These are phyloP conservation scores for Drechslerella coelobrocha DNA, from an alignment of 2,329 filamentous ascomycete genomes.

Conservation along the genomic window DNA sequence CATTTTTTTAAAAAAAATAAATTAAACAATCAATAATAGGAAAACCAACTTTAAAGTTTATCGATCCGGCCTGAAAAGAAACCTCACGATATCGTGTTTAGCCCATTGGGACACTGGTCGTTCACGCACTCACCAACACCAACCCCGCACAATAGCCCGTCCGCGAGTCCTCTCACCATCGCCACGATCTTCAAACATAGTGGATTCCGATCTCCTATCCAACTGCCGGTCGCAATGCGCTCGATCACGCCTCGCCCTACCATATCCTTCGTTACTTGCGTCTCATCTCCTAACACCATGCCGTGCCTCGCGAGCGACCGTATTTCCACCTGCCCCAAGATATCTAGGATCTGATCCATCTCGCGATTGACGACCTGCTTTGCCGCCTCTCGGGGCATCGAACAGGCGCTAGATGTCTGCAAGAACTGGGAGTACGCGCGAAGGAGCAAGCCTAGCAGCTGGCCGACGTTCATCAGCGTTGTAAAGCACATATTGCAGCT, in stretches of 20 bases:
- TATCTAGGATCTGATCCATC: conserved; percentile 50
- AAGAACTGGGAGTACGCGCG: conserved; percentile 45
- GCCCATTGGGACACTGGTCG: conserved; percentile 35
- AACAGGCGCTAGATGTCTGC: conserved; percentile 25
- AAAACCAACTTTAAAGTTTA: background rate
- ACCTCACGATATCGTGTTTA: conserved; percentile 34
- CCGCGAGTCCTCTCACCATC: conserved; percentile 42
- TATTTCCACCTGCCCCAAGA: conserved; percentile 45
- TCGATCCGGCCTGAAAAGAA: background rate
- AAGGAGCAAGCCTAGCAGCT: conserved; percentile 33
- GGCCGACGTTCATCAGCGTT: conserved; percentile 47
- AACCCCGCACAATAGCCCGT: conserved; percentile 41
- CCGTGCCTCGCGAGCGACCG: conserved; percentile 39
- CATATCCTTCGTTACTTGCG: conserved; percentile 45
- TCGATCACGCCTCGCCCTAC: conserved; percentile 44
- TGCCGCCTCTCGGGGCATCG: conserved; percentile 32
- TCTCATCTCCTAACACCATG: conserved; percentile 29
- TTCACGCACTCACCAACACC: conserved; percentile 46
- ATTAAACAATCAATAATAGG: no score
- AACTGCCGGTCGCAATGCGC: conserved; percentile 43
- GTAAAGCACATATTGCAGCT: conserved; percentile 50
- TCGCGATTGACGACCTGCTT: conserved; percentile 33
- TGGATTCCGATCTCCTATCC: conserved; percentile 44
- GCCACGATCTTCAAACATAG: conserved; percentile 47
- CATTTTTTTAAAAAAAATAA: no score